A percentile compares a stretch with the other conserved stretches of the same genome.
These are phyloP conservation scores for Pisolithus tinctorius DNA, from an alignment of 768 basidiomycete species.

Conservation along the genomic window DNA sequence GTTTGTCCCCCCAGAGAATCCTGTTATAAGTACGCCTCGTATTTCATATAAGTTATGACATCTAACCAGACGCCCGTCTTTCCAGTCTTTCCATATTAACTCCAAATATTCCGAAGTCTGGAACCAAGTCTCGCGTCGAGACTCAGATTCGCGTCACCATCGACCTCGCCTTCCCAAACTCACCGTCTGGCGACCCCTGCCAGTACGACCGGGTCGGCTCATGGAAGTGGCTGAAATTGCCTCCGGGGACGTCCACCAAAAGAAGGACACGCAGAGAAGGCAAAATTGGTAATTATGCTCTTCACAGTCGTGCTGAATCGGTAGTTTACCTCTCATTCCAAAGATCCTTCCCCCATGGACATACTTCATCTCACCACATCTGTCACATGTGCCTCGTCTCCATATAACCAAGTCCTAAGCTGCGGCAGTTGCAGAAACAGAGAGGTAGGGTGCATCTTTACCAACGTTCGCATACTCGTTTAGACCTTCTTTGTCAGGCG, in stretches of 20 bases:
- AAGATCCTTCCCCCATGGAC: constrained; percentile 64
- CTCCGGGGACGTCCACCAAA: constrained; percentile 79
- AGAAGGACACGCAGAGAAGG: constrained; percentile 77
- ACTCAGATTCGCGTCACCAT: constrained; percentile 86
- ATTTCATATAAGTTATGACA: constrained; percentile 1
- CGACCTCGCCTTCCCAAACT: constrained; percentile 64
- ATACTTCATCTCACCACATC: constrained; percentile 65
- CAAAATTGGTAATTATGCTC: constrained; percentile 52
- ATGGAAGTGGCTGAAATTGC: constrained; percentile 84
- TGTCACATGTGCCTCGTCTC: constrained; percentile 77
- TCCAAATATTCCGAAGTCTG: constrained; percentile 74
- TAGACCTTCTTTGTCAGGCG: constrained; percentile 41
- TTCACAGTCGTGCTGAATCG: constrained; percentile 1
- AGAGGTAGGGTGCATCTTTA: constrained; percentile 46
- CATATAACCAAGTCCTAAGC: constrained; percentile 68
- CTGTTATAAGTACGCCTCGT: constrained; percentile 59
- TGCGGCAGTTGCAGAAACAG: constrained; percentile 86
- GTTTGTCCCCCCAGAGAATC: constrained; percentile 67
- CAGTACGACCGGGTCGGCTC: constrained; percentile 80
- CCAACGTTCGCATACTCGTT: constrained; percentile 4
- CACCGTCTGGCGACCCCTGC: constrained; percentile 49
- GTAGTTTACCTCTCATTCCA: constrained; percentile 3
- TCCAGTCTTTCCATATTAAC: constrained; percentile 73
- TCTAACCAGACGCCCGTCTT: constrained; percentile 11
- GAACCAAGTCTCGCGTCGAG: constrained; percentile 91